Evolutionary conservation across 495 filamentous ascomycete genomes (phyloP).

Genomic region (Neurospora sp.): DNA sequence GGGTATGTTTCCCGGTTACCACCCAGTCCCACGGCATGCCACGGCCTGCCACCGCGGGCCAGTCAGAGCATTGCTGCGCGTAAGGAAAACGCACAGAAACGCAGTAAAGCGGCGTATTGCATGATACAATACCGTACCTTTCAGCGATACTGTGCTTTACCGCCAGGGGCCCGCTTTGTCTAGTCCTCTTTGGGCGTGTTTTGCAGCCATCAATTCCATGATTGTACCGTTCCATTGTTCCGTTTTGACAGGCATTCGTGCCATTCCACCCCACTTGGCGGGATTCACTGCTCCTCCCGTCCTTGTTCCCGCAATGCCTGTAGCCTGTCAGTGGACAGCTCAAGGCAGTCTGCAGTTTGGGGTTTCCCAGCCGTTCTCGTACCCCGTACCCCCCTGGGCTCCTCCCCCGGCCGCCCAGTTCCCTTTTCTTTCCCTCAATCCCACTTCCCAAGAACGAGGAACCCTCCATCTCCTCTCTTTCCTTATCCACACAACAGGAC

Average conservation of each 20-base stretch:
- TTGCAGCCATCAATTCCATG: background rate
- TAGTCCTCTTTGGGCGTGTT: background rate
- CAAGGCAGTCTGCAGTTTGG: background rate
- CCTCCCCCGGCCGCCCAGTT: background rate
- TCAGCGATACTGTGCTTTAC: background rate
- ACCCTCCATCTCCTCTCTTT: background rate
- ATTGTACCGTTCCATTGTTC: background rate
- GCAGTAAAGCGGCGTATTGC: background rate
- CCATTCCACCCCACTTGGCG: background rate
- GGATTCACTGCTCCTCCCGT: background rate
- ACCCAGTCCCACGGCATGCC: background rate
- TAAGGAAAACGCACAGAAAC: background rate
- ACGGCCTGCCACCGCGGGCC: background rate
- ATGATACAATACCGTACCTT: background rate
- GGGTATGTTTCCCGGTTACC: background rate
- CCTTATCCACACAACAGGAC: background rate
- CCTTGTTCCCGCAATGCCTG: background rate
- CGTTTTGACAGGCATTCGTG: background rate
- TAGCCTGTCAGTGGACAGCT: background rate
- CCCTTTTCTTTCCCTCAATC: background rate
- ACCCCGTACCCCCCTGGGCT: background rate
- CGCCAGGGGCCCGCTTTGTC: background rate
- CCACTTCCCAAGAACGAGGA: background rate
- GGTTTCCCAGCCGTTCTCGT: background rate
- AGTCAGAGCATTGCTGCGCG: background rate